A percentile compares a stretch with the other conserved stretches of the same genome.
phyloP scores from a whole-genome alignment of 2,329 filamentous ascomycete species.

The Nakataea oryzae region DNA sequence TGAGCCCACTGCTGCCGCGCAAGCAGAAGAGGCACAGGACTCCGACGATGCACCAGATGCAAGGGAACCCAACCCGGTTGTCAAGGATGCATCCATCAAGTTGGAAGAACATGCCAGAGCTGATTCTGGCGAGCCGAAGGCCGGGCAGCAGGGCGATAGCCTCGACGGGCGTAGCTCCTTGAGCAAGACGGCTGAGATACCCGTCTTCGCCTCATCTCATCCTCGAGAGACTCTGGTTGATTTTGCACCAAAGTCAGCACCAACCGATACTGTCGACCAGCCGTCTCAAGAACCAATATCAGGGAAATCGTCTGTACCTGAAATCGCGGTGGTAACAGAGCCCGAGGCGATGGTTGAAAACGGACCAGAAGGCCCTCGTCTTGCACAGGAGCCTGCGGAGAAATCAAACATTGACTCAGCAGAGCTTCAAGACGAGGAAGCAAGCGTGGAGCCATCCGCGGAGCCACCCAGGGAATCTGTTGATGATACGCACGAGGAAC shows the following conservation, averaged over 20 bases:
- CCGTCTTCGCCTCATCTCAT: not conserved
- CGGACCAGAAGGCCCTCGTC: not conserved
- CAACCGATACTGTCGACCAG: not conserved
- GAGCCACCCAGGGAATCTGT: not conserved
- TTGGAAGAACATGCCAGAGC: not conserved
- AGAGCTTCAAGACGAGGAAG: not conserved
- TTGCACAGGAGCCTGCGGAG: not conserved
- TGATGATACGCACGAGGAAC: not conserved
- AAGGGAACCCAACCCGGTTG: not conserved
- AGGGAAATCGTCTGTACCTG: not conserved
- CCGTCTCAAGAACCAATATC: not conserved
- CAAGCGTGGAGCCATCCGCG: not conserved
- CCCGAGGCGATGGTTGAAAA: not conserved
- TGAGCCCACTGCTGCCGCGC: not conserved
- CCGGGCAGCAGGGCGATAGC: not conserved
- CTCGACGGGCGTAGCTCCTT: not conserved
- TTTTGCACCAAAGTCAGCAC: not conserved
- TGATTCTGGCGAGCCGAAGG: not conserved
- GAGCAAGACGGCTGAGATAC: not conserved
- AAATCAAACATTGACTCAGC: not conserved
- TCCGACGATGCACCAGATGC: not conserved
- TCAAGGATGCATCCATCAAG: not conserved
- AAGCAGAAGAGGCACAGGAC: not conserved
- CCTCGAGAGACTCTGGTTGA: not conserved
- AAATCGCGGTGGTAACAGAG: not conserved